phyloP scores from a whole-genome alignment of 208 protist species.

The Acanthamoeba healyi region DNA sequence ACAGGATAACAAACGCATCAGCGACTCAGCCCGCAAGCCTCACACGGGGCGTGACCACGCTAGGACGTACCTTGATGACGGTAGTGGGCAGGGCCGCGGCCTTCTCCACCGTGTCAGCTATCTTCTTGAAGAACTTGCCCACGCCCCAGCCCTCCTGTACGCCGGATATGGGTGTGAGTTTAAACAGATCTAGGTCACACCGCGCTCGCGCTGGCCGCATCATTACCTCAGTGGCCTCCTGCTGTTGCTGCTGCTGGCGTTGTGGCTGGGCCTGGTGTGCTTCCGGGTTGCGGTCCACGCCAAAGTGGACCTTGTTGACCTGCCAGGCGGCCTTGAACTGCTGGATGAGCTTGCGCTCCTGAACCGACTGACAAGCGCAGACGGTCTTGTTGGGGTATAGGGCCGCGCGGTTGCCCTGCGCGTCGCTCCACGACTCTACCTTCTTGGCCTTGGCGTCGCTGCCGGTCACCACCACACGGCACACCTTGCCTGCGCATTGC shows the following conservation, averaged over 20 bases:
- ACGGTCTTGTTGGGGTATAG: not conserved
- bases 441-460: conserved; percentile 51
- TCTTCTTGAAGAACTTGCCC: conserved; percentile 59
- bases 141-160: conserved; percentile 56
- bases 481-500: conserved; percentile 52
- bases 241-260: not conserved
- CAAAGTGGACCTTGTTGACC: not conserved
- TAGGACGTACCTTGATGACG: not conserved
- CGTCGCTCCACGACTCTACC: conserved; percentile 16
- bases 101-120: not conserved
- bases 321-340: conserved; percentile 36
- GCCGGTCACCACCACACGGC: not conserved
- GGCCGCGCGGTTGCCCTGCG: not conserved
- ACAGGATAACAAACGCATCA: too few species aligned
- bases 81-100: not conserved
- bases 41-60: too few species aligned
- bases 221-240: too few species aligned
- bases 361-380: not conserved
- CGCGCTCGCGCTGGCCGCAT: too few species aligned
- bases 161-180: too few species aligned
- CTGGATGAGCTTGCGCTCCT: conserved; percentile 46
- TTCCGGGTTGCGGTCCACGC: not conserved
- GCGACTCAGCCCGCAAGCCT: too few species aligned
- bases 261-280: not conserved
- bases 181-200: too few species aligned